phyloP scores from a whole-genome alignment of 352 stramenopile genomes.

The Pythium dissimile region DNA sequence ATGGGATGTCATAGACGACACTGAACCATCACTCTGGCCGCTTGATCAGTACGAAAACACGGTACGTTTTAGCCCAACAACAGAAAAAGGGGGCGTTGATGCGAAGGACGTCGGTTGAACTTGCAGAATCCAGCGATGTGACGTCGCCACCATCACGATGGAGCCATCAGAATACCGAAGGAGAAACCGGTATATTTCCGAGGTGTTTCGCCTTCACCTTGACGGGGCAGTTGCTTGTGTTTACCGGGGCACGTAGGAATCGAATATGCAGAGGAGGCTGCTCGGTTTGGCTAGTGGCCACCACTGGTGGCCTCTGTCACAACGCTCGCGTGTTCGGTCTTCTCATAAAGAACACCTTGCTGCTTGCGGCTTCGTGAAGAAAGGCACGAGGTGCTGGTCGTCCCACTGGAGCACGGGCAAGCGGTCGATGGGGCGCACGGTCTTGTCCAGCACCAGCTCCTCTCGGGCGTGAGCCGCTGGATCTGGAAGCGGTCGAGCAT shows the following conservation, averaged over 20 bases:
- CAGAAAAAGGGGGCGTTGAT: background rate
- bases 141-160: slow-evolving; percentile 16
- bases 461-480: slow-evolving; percentile 28
- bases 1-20: slow-evolving; percentile 7
- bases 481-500: slow-evolving; percentile 66
- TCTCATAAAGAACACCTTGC: slow-evolving; percentile 14
- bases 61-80: background rate
- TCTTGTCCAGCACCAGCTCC: slow-evolving; percentile 24
- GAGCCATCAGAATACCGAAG: too few relatives aligned
- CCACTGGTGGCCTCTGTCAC: background rate
- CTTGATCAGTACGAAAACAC: background rate
- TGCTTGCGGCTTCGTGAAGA: slow-evolving; percentile 20
- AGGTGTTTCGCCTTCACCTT: too few relatives aligned
- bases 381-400: slow-evolving; percentile 29
- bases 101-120: slow-evolving; percentile 15
- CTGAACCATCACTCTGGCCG: background rate
- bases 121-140: background rate
- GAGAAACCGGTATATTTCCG: too few relatives aligned
- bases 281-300: too few relatives aligned
- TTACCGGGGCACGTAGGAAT: too few relatives aligned
- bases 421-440: slow-evolving; percentile 26
- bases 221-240: too few relatives aligned
- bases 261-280: too few relatives aligned
- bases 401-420: slow-evolving; percentile 33
- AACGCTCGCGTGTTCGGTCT: background rate